These are phyloP conservation scores for Hawksworthiomyces lignivorus DNA, from an alignment of 2,329 filamentous ascomycete species.

Conservation along the genomic window DNA sequence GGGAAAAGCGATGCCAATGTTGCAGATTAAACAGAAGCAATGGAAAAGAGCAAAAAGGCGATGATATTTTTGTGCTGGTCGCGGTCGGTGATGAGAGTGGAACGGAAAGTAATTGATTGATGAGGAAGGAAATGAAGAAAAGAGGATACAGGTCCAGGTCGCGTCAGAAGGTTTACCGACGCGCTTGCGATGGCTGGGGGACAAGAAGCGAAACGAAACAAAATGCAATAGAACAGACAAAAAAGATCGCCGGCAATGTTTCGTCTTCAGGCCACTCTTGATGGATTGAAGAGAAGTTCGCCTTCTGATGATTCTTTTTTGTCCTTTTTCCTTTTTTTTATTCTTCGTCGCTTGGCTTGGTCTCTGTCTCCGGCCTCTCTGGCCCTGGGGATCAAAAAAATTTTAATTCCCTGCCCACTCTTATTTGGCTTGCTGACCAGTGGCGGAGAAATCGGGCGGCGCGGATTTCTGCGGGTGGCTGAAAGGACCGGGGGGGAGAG, in stretches of 20 bases:
- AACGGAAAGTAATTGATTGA: too few species aligned
- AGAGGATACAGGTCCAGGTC: not conserved
- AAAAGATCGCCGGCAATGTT: too few species aligned
- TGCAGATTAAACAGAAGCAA: not conserved
- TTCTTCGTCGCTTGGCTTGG: not conserved
- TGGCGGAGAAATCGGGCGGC: constrained; percentile 11
- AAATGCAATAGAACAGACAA: too few species aligned
- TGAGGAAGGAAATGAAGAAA: not conserved
- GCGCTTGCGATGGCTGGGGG: constrained; percentile 7
- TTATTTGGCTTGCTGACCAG: constrained; percentile 3
- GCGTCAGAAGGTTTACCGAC: constrained; percentile 1
- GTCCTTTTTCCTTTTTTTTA: not conserved
- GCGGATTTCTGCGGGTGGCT: constrained; percentile 10
- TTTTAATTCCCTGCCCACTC: not conserved
- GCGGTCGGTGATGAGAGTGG: too few species aligned
- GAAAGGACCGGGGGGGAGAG: not conserved
- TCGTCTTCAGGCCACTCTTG: not conserved
- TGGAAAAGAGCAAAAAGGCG: not conserved
- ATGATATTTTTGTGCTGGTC: too few species aligned
- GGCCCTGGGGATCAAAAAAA: too few species aligned
- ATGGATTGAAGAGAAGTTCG: not conserved
- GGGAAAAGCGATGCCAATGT: too few species aligned
- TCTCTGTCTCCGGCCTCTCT: too few species aligned
- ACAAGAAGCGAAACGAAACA: not conserved
- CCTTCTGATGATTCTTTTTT: not conserved